These are phyloP conservation scores for Berberis vulgaris DNA, from an alignment of 164 flowering plant species.

Conservation along the genomic window DNA sequence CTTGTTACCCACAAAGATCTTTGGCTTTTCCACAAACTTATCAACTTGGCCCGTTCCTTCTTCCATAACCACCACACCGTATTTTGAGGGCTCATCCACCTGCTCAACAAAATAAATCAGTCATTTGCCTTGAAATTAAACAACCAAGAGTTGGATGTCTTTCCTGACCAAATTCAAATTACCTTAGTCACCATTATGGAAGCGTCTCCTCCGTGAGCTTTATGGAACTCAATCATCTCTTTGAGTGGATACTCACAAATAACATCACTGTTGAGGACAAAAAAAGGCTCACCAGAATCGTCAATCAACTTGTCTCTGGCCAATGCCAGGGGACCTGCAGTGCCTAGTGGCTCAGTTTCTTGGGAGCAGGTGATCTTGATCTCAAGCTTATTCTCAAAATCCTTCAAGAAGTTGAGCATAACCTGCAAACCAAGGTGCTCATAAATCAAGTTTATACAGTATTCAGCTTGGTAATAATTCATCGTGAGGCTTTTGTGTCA, in stretches of 20 bases:
- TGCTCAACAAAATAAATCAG: neutral
- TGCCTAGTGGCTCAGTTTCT: constrained; percentile 22
- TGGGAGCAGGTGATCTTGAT: constrained; percentile 25
- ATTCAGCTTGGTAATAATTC: no score
- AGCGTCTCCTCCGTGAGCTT: constrained; percentile 20
- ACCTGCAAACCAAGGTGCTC: constrained; percentile 11
- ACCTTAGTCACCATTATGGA: constrained; percentile 23
- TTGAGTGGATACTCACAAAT: constrained; percentile 17
- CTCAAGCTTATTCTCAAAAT: constrained; percentile 15
- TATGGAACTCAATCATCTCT: constrained; percentile 20
- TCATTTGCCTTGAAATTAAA: neutral
- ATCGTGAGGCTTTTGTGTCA: neutral
- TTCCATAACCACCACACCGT: constrained; percentile 23
- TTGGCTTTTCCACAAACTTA: constrained; percentile 21
- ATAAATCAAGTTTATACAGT: neutral
- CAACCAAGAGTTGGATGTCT: neutral
- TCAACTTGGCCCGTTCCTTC: constrained; percentile 19
- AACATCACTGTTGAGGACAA: constrained; percentile 22
- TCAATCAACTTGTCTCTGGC: constrained; percentile 17
- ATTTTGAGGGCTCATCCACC: constrained; percentile 25
- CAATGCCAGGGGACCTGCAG: constrained; percentile 23
- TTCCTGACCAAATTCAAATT: neutral
- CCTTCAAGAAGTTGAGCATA: constrained; percentile 21
- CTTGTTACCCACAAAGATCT: constrained; percentile 19
- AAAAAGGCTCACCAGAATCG: constrained; percentile 16